A percentile compares a stretch with the other conserved stretches of the same genome.
Conservation (phyloP, 2,329 filamentous ascomycete genomes). For the Colletotrichum nymphaeae region DNA sequence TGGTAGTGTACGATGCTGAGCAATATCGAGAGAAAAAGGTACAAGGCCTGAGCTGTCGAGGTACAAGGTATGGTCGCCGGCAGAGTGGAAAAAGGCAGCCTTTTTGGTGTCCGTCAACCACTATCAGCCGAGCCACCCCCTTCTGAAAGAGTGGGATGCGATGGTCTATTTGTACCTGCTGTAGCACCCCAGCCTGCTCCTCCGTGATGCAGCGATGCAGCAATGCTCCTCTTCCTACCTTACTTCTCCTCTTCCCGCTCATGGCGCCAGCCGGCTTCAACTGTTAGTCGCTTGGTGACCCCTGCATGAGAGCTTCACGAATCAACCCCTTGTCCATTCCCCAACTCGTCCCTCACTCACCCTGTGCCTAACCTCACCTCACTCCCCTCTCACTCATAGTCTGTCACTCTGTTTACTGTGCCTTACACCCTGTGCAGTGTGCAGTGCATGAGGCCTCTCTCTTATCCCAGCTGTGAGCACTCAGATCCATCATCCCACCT, state of each 20-base stretch:
- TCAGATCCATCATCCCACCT: background rate
- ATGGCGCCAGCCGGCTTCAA: slow-evolving; percentile 20
- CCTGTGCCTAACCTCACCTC: background rate
- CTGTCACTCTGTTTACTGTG: background rate
- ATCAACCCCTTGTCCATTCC: background rate
- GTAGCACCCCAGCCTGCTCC: background rate
- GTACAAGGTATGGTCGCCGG: slow-evolving; percentile 3
- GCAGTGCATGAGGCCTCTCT: background rate
- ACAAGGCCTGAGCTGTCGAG: background rate
- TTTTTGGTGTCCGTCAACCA: slow-evolving; percentile 12
- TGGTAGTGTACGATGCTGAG: background rate
- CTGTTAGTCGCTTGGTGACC: background rate
- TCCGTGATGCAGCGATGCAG: background rate
- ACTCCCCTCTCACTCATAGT: background rate
- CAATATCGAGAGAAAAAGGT: background rate
- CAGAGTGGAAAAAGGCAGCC: background rate
- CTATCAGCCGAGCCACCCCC: slow-evolving; percentile 23
- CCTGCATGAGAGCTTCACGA: background rate
- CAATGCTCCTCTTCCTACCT: background rate
- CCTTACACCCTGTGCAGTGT: background rate
- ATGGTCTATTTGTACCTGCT: slow-evolving; percentile 34
- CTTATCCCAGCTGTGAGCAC: background rate
- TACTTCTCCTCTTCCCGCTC: background rate
- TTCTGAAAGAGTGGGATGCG: slow-evolving; percentile 33
- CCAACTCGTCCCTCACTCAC: background rate